A percentile compares a stretch with the other conserved stretches of the same genome.
Evolutionary conservation across 768 basidiomycete species (phyloP).

Genomic region (Lentinula sp.): DNA sequence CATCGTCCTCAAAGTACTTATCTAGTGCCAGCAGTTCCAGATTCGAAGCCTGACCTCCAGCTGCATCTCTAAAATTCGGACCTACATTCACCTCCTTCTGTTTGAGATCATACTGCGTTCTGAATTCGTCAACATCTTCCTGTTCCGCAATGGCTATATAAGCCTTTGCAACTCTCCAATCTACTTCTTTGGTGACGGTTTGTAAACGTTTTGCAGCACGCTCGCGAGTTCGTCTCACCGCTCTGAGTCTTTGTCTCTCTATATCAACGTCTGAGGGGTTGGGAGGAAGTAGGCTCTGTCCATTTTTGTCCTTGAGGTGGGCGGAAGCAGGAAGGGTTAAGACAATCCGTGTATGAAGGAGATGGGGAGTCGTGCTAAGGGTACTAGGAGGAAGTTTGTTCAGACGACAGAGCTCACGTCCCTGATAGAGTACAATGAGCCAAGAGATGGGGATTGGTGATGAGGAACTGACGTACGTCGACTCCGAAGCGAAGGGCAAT

Average conservation of each 20-base stretch:
- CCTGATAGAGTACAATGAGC: constrained; percentile 25
- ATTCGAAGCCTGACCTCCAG: constrained; percentile 9
- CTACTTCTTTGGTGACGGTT: constrained; percentile 61
- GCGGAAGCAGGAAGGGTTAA: constrained; percentile 46
- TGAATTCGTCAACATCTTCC: constrained; percentile 18
- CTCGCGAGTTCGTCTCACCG: constrained; percentile 40
- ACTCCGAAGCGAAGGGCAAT: constrained; percentile 56
- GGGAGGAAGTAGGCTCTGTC: constrained; percentile 12
- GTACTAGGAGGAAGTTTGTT: constrained; percentile 64
- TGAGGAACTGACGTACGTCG: constrained; percentile 40
- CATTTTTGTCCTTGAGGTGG: background rate
- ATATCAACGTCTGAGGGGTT: constrained; percentile 13
- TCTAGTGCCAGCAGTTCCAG: constrained; percentile 50
- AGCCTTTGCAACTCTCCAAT: constrained; percentile 59
- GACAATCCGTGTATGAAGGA: constrained; percentile 62
- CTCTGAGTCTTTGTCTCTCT: constrained; percentile 25
- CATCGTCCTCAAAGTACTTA: constrained; percentile 59
- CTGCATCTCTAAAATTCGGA: constrained; percentile 4
- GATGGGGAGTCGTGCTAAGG: constrained; percentile 63
- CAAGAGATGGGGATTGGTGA: background rate
- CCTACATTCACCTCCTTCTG: constrained; percentile 21
- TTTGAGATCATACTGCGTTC: constrained; percentile 20
- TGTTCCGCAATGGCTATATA: constrained; percentile 66
- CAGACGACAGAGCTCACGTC: constrained; percentile 52
- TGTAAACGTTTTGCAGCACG: constrained; percentile 58